Conservation (phyloP, 768 basidiomycete genomes). For the Boletus edulis region DNA sequence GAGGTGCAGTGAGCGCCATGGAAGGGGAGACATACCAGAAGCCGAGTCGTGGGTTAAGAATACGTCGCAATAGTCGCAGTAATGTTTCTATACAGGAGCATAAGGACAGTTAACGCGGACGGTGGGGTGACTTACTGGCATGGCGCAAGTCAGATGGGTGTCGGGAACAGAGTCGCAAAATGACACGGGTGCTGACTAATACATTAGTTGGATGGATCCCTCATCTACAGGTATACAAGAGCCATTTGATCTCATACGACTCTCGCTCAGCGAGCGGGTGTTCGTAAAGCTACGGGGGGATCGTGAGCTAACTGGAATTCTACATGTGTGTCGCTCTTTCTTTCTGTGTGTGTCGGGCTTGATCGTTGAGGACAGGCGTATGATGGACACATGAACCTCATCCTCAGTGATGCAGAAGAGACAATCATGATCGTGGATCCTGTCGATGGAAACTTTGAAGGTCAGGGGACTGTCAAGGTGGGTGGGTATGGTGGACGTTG, state of each 20-base stretch:
- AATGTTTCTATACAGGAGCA: constrained; percentile 66
- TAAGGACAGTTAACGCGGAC: constrained; percentile 5
- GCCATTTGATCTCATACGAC: constrained; percentile 94
- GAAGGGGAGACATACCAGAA: constrained; percentile 55
- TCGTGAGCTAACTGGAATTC: constrained; percentile 83
- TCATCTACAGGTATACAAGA: constrained; percentile 81
- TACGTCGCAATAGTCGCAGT: constrained; percentile 93
- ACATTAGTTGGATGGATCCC: constrained; percentile 54
- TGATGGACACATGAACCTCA: constrained; percentile 99
- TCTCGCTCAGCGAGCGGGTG: constrained; percentile 95
- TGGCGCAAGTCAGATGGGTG: constrained; percentile 33
- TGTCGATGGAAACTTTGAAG: constrained; percentile 59
- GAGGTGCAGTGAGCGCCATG: background rate
- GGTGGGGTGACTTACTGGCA: constrained; percentile 57
- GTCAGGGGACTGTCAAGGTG: constrained; percentile 66
- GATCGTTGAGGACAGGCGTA: constrained; percentile 67
- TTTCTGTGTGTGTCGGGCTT: background rate
- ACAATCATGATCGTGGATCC: constrained; percentile 94
- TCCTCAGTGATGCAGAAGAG: constrained; percentile 96
- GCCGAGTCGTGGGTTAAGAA: constrained; percentile 93
- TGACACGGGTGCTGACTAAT: constrained; percentile 25
- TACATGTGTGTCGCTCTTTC: constrained; percentile 70
- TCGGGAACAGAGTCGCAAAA: constrained; percentile 24
- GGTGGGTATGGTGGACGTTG: constrained; percentile 6
- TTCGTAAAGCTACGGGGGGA: constrained; percentile 97